phyloP scores from a whole-genome alignment of 441 rosid species.

The Monsonia emarginata region DNA sequence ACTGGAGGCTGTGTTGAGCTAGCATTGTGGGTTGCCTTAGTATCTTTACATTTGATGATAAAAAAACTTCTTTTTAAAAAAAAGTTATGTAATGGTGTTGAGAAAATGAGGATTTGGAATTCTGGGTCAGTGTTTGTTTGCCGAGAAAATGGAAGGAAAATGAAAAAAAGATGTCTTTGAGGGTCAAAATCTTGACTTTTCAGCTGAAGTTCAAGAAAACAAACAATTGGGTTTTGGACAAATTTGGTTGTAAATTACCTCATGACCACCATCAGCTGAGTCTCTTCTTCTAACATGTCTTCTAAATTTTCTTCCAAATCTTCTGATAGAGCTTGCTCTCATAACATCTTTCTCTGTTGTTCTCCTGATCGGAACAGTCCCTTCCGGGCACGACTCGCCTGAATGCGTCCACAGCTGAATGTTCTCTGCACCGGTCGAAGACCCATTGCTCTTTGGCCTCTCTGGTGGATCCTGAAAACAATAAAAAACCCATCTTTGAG shows the following conservation, averaged over 20 bases:
- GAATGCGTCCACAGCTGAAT: constrained; percentile 49
- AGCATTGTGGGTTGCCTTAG: no score
- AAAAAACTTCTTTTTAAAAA: no score
- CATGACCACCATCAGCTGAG: constrained; percentile 52
- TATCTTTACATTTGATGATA: no score
- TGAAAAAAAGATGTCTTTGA: no score
- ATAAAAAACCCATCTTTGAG: neutral
- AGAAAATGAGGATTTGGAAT: neutral
- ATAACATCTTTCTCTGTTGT: constrained; percentile 41
- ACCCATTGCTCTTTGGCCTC: constrained; percentile 33
- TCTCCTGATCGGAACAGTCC: constrained; percentile 57
- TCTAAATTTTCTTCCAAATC: constrained; percentile 43
- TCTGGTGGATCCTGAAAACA: constrained; percentile 40
- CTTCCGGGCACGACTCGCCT: constrained; percentile 55
- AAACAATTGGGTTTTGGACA: neutral
- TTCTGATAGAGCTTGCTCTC: constrained; percentile 37
- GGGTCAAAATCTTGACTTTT: neutral
- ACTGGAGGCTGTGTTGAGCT: no score
- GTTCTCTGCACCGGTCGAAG: constrained; percentile 17
- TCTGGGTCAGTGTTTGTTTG: neutral
- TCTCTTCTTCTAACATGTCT: constrained; percentile 38
- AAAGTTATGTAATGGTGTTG: no score
- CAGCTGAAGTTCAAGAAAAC: neutral
- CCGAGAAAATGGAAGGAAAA: neutral
- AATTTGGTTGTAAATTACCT: constrained; percentile 24